These are phyloP conservation scores for Sordariomycetes sp. DNA, from an alignment of 2,329 filamentous ascomycete genomes.

Conservation along the genomic window DNA sequence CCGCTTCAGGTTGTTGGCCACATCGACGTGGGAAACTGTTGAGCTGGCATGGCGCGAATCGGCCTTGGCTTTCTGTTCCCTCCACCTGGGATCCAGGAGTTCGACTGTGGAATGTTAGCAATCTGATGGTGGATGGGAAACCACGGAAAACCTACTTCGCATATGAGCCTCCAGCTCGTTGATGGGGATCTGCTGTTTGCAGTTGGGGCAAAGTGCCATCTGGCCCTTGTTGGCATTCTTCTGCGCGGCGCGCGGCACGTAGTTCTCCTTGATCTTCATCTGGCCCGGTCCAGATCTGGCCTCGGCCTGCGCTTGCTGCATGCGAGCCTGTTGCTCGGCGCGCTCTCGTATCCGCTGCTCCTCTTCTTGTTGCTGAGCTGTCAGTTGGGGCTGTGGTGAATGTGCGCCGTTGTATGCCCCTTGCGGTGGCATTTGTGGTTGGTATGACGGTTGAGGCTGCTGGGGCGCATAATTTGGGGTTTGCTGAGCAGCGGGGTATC, in stretches of 20 bases:
- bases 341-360: slow-evolving; percentile 54
- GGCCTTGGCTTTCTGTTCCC: slow-evolving; percentile 85
- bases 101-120: slow-evolving; percentile 57
- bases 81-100: slow-evolving; percentile 87
- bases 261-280: slow-evolving; percentile 90
- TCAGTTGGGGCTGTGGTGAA: slow-evolving; percentile 21
- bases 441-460: slow-evolving; percentile 28
- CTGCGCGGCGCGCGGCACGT: slow-evolving; percentile 75
- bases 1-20: slow-evolving; percentile 92
- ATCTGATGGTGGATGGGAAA: background rate
- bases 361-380: slow-evolving; percentile 52
- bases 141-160: slow-evolving; percentile 50
- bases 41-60: slow-evolving; percentile 78
- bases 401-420: slow-evolving; percentile 17
- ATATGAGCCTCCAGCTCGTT: slow-evolving; percentile 88
- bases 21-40: slow-evolving; percentile 77
- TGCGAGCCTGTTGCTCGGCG: slow-evolving; percentile 49
- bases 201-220: slow-evolving; percentile 82
- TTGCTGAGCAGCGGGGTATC: slow-evolving; percentile 27
- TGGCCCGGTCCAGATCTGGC: slow-evolving; percentile 56
- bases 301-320: slow-evolving; percentile 71
- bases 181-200: slow-evolving; percentile 79
- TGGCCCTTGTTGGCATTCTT: slow-evolving; percentile 58
- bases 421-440: slow-evolving; percentile 27
- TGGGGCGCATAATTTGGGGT: slow-evolving; percentile 32